Evolutionary conservation across 208 protist species (phyloP), one percentile per base, ranked within the genome.

Genomic region (Trypanosoma vivax): DNA sequence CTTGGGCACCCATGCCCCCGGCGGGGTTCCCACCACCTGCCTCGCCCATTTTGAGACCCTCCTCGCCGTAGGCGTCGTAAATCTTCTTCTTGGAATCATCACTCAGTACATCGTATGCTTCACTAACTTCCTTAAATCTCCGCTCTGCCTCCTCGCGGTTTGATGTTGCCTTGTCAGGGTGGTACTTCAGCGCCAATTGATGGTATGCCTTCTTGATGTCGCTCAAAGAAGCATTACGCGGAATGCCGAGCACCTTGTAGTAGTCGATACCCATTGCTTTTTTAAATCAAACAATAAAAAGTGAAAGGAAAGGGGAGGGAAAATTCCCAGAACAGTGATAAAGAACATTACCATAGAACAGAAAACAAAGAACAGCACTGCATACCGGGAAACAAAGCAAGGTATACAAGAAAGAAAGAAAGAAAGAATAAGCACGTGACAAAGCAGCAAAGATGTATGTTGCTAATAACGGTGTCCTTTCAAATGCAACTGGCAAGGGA

Each of bases 51-150:
- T 78, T 77, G 11, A 78, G 56, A 25, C 69, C 75, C 27, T 65
- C 97, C 63, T 83, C 95, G 65, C 57, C 95, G 39, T 61, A 96
- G 40, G 84, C 50, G 60, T 98, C 96, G 61, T 98, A 98, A 24
- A 97, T 55, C 34, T 74, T 52, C 35, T 83, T 70, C 65, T 98
- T 97, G 49, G 97, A 58, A 14, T 50, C 33, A 50, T 98, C 89
- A 33, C 48, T 73, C 5, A 98, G 73, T 11, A 98, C 79, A 42
- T 98, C 93, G 69, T 97, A 98, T 9, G 96, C 96, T 21, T 86
- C 60, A 27, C 68, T 76, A 28, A 98, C 89, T 29, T 81, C 57
- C 24, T 83, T 75, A 57, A 87, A 88, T 34, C 79, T 83, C 1
- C 72, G 50, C 41, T 78, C 65, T 30, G 83, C 73, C 21, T 80